These are phyloP conservation scores for Blastobotrys proliferans DNA, from an alignment of 1,139 yeast species.

Conservation along the genomic window DNA sequence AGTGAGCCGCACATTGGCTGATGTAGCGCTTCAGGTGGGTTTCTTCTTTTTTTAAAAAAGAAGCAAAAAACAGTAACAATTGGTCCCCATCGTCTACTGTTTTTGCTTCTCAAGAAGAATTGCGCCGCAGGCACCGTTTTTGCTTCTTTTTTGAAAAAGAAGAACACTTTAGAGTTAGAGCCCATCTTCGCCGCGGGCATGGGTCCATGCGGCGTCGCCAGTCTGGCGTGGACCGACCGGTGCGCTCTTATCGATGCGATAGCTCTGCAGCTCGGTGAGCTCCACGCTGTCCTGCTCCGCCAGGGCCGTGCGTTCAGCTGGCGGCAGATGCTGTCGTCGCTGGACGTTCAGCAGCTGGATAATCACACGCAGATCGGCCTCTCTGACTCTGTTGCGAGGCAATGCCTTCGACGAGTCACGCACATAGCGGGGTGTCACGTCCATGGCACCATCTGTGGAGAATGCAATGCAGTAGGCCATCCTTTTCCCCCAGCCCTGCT, in stretches of 20 bases:
- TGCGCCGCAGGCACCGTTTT: too few species aligned
- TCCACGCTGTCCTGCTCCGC: slow-evolving; percentile 43
- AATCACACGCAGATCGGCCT: slow-evolving; percentile 38
- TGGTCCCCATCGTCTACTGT: too few species aligned
- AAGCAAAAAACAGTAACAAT: too few species aligned
- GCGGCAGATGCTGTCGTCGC: slow-evolving; percentile 35
- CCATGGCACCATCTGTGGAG: slow-evolving; percentile 49
- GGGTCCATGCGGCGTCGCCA: slow-evolving; percentile 74
- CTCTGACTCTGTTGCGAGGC: slow-evolving; percentile 47
- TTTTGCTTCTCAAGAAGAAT: too few species aligned
- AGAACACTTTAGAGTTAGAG: too few species aligned
- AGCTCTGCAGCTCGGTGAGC: slow-evolving; percentile 34
- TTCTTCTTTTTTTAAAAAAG: too few species aligned
- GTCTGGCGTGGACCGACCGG: slow-evolving; percentile 51
- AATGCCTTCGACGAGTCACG: slow-evolving; percentile 48
- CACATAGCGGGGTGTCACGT: slow-evolving; percentile 68
- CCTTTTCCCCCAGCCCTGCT: slow-evolving; percentile 85
- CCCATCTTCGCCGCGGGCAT: slow-evolving; percentile 76
- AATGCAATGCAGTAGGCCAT: slow-evolving; percentile 86
- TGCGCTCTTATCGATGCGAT: slow-evolving; percentile 15
- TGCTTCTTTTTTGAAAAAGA: too few species aligned
- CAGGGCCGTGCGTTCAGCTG: slow-evolving; percentile 34
- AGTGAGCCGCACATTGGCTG: too few species aligned
- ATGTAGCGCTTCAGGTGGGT: too few species aligned
- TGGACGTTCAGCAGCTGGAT: slow-evolving; percentile 41